Base-by-base conservation (phyloP, 2,329 filamentous ascomycete species). In the Colletotrichum sp. region DNA sequence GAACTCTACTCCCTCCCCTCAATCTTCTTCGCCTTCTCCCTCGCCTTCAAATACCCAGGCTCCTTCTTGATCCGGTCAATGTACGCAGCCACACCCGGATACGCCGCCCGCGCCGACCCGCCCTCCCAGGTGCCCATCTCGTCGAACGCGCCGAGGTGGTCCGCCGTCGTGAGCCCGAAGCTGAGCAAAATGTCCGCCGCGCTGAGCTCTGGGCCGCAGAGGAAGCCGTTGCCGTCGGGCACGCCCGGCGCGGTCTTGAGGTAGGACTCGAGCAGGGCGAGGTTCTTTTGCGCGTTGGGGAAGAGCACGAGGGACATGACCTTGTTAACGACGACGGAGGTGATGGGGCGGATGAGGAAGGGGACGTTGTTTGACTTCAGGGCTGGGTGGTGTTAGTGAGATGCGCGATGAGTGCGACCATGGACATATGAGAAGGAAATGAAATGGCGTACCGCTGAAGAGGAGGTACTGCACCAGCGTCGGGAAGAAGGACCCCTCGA, bases 401-500 rank as follows among this genome's bases (percentile, higher is more conserved):
- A 9, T 31, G 6, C 29, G 29, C 29, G 29, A 8, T 31, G 24
- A 27, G 24, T 27, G 24, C 24, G 24, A 27, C 24, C 24, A 6
- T 27, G 24, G 24, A 27, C 24, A 27, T 4, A 27, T 27, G 29
- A 29, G 29, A 29, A 29, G 29, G 29, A 29, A 29, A 6, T 11
- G 3, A 9, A 33, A 15, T n/a, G 3, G 8, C 34, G 5, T 24
- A 74, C 72, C 11, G 24, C 24, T 72, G 11, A 73, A 4, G 93
- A 85, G 29, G 80, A 16, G 87, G 84, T 74, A 94, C 83, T 3
- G 96, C 83, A 66, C 67, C 75, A 97, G 82, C 55, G 91, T 86
- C 1, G 91, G 89, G 93, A 97, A 97, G 75, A 98, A 84, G 74
- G 90, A 94, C 11, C 96, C 96, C 84, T 98, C 96, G 6, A 91